phyloP scores from a whole-genome alignment of 495 filamentous ascomycete species.

The Antarctomyces pellizariae region DNA sequence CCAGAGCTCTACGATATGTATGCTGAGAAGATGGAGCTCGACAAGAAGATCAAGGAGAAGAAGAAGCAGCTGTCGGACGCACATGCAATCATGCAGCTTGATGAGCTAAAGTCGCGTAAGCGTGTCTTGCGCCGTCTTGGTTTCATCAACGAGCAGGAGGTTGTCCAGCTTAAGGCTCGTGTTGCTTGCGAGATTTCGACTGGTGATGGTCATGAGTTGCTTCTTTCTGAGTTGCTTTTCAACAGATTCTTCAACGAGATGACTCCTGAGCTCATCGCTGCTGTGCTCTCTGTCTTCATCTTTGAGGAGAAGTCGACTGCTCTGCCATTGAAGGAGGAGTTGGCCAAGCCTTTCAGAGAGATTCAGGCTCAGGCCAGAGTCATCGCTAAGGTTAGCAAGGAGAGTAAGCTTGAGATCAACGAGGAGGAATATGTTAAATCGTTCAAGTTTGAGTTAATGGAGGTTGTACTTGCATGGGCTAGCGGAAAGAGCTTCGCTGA shows the following conservation, averaged over 20 bases:
- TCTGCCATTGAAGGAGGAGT: constrained; percentile 49
- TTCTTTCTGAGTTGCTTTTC: constrained; percentile 82
- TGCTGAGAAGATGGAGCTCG: constrained; percentile 49
- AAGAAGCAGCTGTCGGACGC: constrained; percentile 73
- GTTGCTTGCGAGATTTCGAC: constrained; percentile 96
- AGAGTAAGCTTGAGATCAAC: constrained; percentile 74
- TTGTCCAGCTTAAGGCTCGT: constrained; percentile 84
- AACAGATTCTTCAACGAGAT: constrained; percentile 96
- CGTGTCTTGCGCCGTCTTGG: constrained; percentile 87
- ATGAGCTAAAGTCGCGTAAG: constrained; percentile 88
- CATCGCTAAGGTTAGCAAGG: constrained; percentile 77
- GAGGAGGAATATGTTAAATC: constrained; percentile 78
- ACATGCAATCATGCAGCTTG: constrained; percentile 68
- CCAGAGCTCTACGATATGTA: constrained; percentile 68
- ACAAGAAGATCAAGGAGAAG: constrained; percentile 53
- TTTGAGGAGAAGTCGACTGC: constrained; percentile 86
- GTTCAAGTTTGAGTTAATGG: constrained; percentile 88
- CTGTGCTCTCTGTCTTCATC: constrained; percentile 76
- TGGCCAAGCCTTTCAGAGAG: constrained; percentile 62
- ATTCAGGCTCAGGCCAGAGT: constrained; percentile 65
- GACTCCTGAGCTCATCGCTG: constrained; percentile 62
- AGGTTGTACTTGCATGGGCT: constrained; percentile 87
- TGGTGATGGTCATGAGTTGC: constrained; percentile 59
- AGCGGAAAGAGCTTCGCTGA: constrained; percentile 78
- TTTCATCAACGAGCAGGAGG: constrained; percentile 85